phyloP scores from a whole-genome alignment of 2,329 filamentous ascomycete genomes.

The Aureobasidium lini region DNA sequence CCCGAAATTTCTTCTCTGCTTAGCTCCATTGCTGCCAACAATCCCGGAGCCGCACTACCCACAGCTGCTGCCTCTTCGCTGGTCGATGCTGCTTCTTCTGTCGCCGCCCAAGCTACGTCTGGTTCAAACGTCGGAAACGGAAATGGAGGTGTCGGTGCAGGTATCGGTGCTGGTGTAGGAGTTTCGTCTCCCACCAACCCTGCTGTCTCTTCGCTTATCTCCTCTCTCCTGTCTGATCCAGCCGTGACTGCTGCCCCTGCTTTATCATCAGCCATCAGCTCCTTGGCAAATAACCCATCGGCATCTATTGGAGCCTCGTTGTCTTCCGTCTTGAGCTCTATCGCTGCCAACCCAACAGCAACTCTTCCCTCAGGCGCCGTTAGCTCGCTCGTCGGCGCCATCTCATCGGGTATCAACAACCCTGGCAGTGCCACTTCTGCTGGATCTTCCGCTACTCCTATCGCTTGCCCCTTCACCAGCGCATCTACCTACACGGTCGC shows the following conservation, averaged over 20 bases:
- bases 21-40: not conserved
- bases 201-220: not conserved
- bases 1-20: not conserved
- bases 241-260: not conserved
- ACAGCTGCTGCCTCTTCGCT: not conserved
- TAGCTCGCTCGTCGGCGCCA: not conserved
- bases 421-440: not conserved
- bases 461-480: not conserved
- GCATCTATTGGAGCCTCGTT: not conserved
- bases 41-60: not conserved
- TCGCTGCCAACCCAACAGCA: conserved; percentile 2
- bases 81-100: not conserved
- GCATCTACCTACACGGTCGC: not conserved
- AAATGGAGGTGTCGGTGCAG: not conserved
- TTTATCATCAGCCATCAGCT: not conserved
- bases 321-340: conserved; percentile 1
- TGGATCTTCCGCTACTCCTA: not conserved
- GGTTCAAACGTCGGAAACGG: not conserved
- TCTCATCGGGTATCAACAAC: not conserved
- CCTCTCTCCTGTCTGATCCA: not conserved
- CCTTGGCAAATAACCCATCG: not conserved
- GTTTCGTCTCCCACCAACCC: not conserved
- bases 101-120: not conserved
- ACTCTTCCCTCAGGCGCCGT: not conserved
- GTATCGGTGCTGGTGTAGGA: not conserved